A percentile compares a stretch with the other conserved stretches of the same genome.
Evolutionary conservation across 2,329 filamentous ascomycete genomes (phyloP).

Genomic region (Fusarium stilboides): DNA sequence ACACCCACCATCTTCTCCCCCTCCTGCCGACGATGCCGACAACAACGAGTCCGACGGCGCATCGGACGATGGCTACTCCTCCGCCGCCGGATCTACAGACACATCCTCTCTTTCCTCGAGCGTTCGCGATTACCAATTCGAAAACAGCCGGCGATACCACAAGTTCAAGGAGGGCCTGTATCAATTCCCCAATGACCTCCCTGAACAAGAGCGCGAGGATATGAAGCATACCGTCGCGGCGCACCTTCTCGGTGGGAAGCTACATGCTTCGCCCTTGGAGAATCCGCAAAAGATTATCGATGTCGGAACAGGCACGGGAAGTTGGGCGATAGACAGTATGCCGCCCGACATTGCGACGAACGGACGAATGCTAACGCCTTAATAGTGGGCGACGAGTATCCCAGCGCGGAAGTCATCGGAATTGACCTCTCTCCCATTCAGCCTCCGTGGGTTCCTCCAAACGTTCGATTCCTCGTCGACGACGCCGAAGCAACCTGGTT

Average conservation of each 20-base stretch:
- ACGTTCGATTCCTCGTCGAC: constrained; percentile 59
- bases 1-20: neutral
- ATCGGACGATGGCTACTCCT: constrained; percentile 39
- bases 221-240: constrained; percentile 60
- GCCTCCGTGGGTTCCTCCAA: constrained; percentile 58
- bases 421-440: constrained; percentile 60
- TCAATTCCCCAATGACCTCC: constrained; percentile 60
- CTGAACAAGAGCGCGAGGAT: constrained; percentile 61
- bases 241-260: constrained; percentile 53
- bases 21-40: neutral
- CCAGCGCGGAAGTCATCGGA: constrained; percentile 56
- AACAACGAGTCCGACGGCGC: constrained; percentile 12
- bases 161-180: constrained; percentile 59
- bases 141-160: constrained; percentile 61
- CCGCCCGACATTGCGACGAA: neutral
- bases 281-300: constrained; percentile 58
- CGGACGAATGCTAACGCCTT: neutral
- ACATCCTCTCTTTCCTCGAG: constrained; percentile 49
- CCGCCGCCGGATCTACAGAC: constrained; percentile 13
- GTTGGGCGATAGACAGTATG: constrained; percentile 64
- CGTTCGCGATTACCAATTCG: constrained; percentile 59
- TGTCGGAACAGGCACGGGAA: constrained; percentile 55
- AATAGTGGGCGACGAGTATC: constrained; percentile 57
- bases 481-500: constrained; percentile 55
- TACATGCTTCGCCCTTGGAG: constrained; percentile 61